Evolutionary conservation across 306 rosid species (phyloP), one percentile per base, ranked within the genome.

Genomic region (Datisca glomerata): DNA sequence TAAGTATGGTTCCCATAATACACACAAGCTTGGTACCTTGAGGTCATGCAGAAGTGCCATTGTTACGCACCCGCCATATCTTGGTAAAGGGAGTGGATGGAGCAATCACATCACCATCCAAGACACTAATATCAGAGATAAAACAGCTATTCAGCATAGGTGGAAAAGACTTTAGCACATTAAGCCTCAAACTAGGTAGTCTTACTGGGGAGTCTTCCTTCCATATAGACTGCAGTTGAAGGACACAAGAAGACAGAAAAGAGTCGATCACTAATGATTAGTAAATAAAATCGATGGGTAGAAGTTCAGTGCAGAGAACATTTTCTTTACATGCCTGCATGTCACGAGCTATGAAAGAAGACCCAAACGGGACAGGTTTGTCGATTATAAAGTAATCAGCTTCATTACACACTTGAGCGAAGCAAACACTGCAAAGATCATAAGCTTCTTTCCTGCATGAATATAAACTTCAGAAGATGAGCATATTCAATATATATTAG

Each of bases 51-150:
- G 41, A 1, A 49, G 70, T 27, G 37, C 99, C 99, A 43, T 28
- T 78, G 68, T 91, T 91, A 23, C 71, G 75, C 87, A 91, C 64
- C 63, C 81, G 71, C 96, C 99, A 91, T 57, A 85, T 80, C 72
- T 91, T 91, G 51, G 92, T 91, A 55, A 91, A 85, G 43, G 69
- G 57, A 21, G 92, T 78, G 37, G 69, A 59, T 41, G 99, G 96
- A 47, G 87, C 63, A 75, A 91, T 80, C 52, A 73, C 27, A 12
- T 96, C 80, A 45, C 80, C 87, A 58, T 91, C 99, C 17, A 67
- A 33, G 25, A 91, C 81, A 53, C 73, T 91, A 21, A 91, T 85
- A 66, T 85, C 99, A 53, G 72, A 44, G 43, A 80, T 49, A 7
- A 91, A 85, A 22, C 57, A 57, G 70, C 91, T 75, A 25, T 91